Percentiles rank a stretch among this genome's conserved stretches.
Conservation (phyloP, 2,329 filamentous ascomycete genomes). For the Penicillium capsulatum region DNA sequence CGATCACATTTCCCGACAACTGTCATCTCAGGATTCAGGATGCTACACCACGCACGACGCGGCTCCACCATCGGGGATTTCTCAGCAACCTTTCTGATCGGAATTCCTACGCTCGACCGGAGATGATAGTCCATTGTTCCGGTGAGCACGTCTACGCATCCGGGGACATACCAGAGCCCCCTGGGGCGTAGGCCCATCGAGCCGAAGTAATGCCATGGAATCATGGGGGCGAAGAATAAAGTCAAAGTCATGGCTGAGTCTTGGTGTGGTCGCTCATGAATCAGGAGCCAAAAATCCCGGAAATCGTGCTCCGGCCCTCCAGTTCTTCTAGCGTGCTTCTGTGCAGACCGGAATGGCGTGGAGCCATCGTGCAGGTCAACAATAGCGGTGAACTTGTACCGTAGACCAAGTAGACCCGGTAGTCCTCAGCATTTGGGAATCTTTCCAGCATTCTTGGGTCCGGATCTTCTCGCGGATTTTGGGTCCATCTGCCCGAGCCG, state of each 20-base stretch:
- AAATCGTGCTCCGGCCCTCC: background rate
- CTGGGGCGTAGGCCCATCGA: too few relatives aligned
- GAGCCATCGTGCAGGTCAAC: background rate
- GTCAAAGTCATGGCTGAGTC: conserved; percentile 7
- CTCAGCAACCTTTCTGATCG: conserved; percentile 3
- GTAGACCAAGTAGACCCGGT: too few relatives aligned
- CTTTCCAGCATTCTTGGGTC: background rate
- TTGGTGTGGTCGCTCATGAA: conserved; percentile 7
- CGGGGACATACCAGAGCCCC: too few relatives aligned
- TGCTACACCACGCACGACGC: background rate
- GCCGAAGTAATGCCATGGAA: too few relatives aligned
- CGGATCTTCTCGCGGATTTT: conserved; percentile 4
- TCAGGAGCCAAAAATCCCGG: conserved; percentile 9
- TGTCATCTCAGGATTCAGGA: too few relatives aligned
- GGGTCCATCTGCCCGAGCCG: conserved; percentile 10
- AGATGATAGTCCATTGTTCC: background rate
- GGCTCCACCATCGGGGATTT: conserved; percentile 15
- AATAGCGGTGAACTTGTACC: too few relatives aligned
- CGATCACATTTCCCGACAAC: too few relatives aligned
- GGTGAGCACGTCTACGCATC: too few relatives aligned
- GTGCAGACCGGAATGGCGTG: too few relatives aligned
- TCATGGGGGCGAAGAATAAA: background rate
- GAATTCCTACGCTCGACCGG: conserved; percentile 6
- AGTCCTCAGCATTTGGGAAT: too few relatives aligned
- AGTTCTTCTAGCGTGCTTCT: too few relatives aligned